phyloP scores from a whole-genome alignment of 768 basidiomycete genomes.

The Daedaleopsis nitida region DNA sequence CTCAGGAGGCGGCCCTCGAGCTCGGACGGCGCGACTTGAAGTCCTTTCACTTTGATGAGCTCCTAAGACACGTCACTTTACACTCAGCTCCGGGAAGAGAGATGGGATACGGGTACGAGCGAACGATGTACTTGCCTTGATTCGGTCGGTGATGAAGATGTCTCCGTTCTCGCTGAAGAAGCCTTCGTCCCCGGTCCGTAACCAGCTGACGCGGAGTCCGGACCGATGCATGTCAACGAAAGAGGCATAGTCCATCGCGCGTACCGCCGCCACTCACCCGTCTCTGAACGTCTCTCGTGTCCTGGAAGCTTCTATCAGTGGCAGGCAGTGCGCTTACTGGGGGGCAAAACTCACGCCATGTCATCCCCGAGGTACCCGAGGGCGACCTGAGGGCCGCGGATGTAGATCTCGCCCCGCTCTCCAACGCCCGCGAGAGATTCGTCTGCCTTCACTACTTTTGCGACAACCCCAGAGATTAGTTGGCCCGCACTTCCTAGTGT shows the following conservation, averaged over 20 bases:
- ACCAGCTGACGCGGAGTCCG: constrained; percentile 55
- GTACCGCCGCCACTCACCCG: constrained; percentile 45
- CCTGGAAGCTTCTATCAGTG: constrained; percentile 51
- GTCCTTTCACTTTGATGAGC: constrained; percentile 68
- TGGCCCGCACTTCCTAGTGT: constrained; percentile 36
- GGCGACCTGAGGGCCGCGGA: constrained; percentile 44
- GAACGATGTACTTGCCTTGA: constrained; percentile 50
- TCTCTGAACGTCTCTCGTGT: constrained; percentile 70
- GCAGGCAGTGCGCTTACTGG: constrained; percentile 42
- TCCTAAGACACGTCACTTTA: constrained; percentile 41
- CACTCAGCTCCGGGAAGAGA: background rate
- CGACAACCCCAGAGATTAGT: constrained; percentile 45
- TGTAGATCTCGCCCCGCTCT: constrained; percentile 50
- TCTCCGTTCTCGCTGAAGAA: constrained; percentile 56
- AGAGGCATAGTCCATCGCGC: constrained; percentile 24
- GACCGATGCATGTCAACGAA: background rate
- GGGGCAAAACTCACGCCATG: constrained; percentile 12
- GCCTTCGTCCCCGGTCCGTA: constrained; percentile 69
- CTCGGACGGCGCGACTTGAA: constrained; percentile 48
- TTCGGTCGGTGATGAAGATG: constrained; percentile 61
- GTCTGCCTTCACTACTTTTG: constrained; percentile 47
- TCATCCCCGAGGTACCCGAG: constrained; percentile 32
- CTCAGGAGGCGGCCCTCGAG: constrained; percentile 36
- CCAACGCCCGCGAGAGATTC: constrained; percentile 41
- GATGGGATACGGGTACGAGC: background rate